These are phyloP conservation scores for Candida namnaoensis DNA, from an alignment of 805 yeast genomes.

Conservation along the genomic window DNA sequence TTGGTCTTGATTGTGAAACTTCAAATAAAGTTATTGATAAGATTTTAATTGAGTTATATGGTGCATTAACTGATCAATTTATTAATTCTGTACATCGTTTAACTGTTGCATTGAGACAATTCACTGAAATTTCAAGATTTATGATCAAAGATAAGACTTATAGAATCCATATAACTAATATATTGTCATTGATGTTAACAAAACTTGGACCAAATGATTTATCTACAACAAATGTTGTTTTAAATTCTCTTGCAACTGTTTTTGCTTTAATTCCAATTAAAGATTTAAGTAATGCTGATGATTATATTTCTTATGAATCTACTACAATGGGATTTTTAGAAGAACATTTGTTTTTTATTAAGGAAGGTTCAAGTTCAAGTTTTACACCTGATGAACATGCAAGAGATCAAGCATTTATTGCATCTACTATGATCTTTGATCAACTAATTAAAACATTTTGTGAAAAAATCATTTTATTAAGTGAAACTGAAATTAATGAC, in stretches of 20 bases:
- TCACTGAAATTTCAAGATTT: conserved; percentile 57
- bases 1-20: conserved; percentile 50
- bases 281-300: conserved; percentile 37
- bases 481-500: conserved; percentile 42
- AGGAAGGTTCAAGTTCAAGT: conserved; percentile 14
- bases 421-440: conserved; percentile 66
- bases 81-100: conserved; percentile 76
- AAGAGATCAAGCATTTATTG: conserved; percentile 50
- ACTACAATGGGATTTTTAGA: conserved; percentile 48
- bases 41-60: conserved; percentile 66
- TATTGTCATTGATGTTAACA: conserved; percentile 60
- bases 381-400: conserved; percentile 34
- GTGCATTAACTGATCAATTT: conserved; percentile 52
- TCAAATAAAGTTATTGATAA: conserved; percentile 36
- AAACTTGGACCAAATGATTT: conserved; percentile 89
- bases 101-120: conserved; percentile 57
- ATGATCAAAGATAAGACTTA: conserved; percentile 56
- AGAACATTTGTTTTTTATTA: conserved; percentile 49
- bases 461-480: conserved; percentile 48
- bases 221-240: conserved; percentile 56
- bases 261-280: conserved; percentile 67
- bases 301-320: conserved; percentile 29
- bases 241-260: conserved; percentile 61
- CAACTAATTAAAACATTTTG: conserved; percentile 48
- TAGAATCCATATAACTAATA: conserved; percentile 71